Evolutionary conservation across 1,284 basidiomycete genomes (phyloP).

Genomic region (Papiliotrema laurentii): DNA sequence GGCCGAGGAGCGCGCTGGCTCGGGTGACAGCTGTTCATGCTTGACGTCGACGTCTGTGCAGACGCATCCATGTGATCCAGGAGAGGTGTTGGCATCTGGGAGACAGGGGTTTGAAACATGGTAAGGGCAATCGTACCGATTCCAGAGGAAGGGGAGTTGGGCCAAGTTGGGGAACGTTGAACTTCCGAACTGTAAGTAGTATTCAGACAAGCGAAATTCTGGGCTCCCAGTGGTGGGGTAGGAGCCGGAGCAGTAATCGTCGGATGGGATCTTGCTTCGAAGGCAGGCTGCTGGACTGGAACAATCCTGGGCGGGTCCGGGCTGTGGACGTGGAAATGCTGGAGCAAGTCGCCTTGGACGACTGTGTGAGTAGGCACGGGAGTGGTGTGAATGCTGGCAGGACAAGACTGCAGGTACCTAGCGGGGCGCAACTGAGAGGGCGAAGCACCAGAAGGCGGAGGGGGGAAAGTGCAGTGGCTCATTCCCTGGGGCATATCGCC

Average conservation of each 20-base stretch:
- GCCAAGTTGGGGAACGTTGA: background rate
- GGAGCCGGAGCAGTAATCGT: background rate
- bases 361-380: background rate
- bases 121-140: background rate
- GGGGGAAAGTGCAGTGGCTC: background rate
- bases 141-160: background rate
- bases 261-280: background rate
- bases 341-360: background rate
- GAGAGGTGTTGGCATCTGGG: background rate
- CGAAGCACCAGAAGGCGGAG: background rate
- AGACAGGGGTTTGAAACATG: background rate
- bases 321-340: background rate
- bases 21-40: background rate
- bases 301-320: background rate
- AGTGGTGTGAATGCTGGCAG: constrained; percentile 3
- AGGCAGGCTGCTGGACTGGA: background rate
- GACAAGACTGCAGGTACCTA: constrained; percentile 4
- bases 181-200: background rate
- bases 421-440: background rate
- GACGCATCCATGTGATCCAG: background rate
- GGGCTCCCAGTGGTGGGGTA: background rate
- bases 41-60: background rate
- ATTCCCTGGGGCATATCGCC: background rate
- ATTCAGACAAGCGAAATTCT: background rate
- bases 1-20: background rate